A percentile compares a stretch with the other conserved stretches of the same genome.
Evolutionary conservation across 2,329 filamentous ascomycete genomes (phyloP).

Genomic region (Colletotrichum sp.): DNA sequence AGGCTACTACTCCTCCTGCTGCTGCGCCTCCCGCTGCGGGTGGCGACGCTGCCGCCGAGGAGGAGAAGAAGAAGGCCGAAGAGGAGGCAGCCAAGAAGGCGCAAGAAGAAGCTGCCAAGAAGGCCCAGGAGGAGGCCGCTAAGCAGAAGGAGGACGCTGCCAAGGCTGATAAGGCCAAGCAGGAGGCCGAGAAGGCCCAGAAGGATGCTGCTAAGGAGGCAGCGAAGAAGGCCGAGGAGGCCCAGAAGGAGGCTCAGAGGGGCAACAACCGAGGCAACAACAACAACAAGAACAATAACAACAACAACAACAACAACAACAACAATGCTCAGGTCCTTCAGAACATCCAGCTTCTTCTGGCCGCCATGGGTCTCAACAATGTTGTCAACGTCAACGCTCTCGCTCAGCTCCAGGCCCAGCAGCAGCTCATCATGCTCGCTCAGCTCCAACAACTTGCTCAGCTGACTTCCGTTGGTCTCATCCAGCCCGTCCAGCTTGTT

Average conservation of each 20-base stretch:
- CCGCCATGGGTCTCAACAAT: slow-evolving; percentile 30
- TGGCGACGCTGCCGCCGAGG: slow-evolving; percentile 11
- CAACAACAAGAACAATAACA: slow-evolving; percentile 30
- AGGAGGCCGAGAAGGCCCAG: slow-evolving; percentile 9
- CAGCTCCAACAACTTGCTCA: slow-evolving; percentile 31
- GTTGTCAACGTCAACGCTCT: slow-evolving; percentile 30
- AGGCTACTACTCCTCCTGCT: not conserved
- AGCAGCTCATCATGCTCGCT: slow-evolving; percentile 28
- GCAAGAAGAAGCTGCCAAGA: not conserved
- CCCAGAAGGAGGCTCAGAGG: not conserved
- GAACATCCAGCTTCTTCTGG: slow-evolving; percentile 28
- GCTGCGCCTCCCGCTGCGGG: not conserved
- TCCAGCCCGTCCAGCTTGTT: slow-evolving; percentile 26
- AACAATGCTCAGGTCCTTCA: slow-evolving; percentile 20
- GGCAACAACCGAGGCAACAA: slow-evolving; percentile 25
- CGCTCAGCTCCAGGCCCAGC: slow-evolving; percentile 30
- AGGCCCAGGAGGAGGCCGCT: not conserved
- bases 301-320: slow-evolving; percentile 18
- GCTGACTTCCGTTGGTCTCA: slow-evolving; percentile 27
- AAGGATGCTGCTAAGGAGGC: slow-evolving; percentile 18
- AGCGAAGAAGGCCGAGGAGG: slow-evolving; percentile 11
- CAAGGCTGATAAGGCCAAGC: not conserved
- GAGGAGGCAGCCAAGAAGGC: slow-evolving; percentile 9
- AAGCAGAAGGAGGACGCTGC: not conserved
- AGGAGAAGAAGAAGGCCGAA: slow-evolving; percentile 16